phyloP scores from a whole-genome alignment of 2,329 filamentous ascomycete genomes.

The Cyphellophora attinorum region DNA sequence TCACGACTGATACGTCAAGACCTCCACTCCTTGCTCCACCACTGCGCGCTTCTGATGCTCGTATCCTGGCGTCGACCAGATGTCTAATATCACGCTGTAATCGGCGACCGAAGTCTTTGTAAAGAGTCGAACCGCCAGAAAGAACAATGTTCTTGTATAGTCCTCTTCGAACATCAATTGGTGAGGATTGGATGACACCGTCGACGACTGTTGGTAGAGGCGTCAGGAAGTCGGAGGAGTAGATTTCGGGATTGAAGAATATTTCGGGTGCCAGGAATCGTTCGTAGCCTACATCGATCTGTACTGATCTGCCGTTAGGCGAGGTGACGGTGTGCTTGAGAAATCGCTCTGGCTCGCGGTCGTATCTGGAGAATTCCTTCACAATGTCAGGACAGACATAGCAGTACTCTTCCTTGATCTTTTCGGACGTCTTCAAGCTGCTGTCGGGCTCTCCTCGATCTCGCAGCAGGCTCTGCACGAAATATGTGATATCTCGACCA shows the following conservation, averaged over 20 bases:
- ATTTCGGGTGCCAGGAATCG: slow-evolving; percentile 97
- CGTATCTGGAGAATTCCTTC: slow-evolving; percentile 93
- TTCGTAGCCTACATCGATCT: slow-evolving; percentile 92
- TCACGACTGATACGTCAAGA: slow-evolving; percentile 91
- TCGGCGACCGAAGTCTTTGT: slow-evolving; percentile 95
- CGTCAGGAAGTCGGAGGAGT: slow-evolving; percentile 96
- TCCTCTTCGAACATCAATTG: slow-evolving; percentile 91
- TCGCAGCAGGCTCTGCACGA: slow-evolving; percentile 89
- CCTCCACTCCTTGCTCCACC: slow-evolving; percentile 90
- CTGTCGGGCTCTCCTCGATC: slow-evolving; percentile 95
- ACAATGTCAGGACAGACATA: slow-evolving; percentile 98
- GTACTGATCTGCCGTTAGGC: slow-evolving; percentile 73
- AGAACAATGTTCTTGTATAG: slow-evolving; percentile 99
- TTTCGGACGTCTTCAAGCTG: slow-evolving; percentile 91
- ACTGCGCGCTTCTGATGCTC: slow-evolving; percentile 81
- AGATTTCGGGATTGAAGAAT: slow-evolving; percentile 99
- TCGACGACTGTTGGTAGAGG: slow-evolving; percentile 91
- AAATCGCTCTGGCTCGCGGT: slow-evolving; percentile 85
- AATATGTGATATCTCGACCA: slow-evolving; percentile 96
- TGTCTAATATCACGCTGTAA: slow-evolving; percentile 97
- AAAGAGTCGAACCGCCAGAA: slow-evolving; percentile 91
- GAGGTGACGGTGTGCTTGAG: slow-evolving; percentile 80
- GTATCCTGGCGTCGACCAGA: slow-evolving; percentile 84
- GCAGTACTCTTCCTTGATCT: slow-evolving; percentile 98
- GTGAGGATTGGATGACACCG: slow-evolving; percentile 91